These are phyloP conservation scores for Eucalyptus regnans DNA, from an alignment of 345 rosid genomes.

Conservation along the genomic window DNA sequence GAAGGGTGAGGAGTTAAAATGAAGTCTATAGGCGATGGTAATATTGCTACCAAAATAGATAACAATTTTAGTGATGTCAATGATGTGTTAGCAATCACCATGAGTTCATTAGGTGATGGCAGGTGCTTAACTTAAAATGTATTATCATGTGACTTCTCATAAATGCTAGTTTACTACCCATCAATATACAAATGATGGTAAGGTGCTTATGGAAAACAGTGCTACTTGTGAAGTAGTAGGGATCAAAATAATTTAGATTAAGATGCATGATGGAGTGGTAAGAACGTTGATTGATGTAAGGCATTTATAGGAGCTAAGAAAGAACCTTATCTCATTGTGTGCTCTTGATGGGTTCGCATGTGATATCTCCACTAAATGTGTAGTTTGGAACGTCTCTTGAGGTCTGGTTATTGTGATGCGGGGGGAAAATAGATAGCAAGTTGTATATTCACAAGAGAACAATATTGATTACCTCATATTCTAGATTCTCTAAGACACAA, in stretches of 20 bases:
- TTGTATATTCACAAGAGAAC: neutral
- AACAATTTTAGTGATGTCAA: neutral
- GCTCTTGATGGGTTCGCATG: neutral
- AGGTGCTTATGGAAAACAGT: neutral
- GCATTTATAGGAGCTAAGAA: neutral
- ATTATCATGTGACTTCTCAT: neutral
- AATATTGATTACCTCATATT: neutral
- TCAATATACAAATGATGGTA: neutral
- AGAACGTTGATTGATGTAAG: neutral
- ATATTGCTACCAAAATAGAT: neutral
- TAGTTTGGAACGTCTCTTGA: neutral
- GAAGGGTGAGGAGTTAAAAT: neutral
- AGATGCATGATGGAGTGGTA: neutral
- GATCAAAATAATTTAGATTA: neutral
- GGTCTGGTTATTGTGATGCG: neutral
- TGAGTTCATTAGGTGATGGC: neutral
- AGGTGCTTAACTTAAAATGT: neutral
- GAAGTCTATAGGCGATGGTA: neutral
- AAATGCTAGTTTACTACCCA: neutral
- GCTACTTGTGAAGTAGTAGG: neutral
- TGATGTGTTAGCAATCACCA: neutral
- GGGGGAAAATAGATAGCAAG: neutral
- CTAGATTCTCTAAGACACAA: neutral
- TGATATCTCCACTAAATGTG: neutral
- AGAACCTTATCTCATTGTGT: neutral